Evolutionary conservation across 73 alveolate genomes (phyloP).

Genomic region (Blepharisma stoltei): DNA sequence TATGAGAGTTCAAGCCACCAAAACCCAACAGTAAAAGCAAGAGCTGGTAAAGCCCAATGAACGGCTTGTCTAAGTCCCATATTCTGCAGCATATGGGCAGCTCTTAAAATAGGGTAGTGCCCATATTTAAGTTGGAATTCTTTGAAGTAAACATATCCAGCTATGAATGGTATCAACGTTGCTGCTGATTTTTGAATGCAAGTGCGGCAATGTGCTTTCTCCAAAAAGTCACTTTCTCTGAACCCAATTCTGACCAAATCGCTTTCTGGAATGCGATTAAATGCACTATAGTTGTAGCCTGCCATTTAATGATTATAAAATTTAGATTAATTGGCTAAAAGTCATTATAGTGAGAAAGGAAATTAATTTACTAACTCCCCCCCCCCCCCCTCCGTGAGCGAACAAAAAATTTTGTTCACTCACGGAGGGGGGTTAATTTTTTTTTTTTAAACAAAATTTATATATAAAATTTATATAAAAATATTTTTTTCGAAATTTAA

Average conservation of each 20-base stretch:
- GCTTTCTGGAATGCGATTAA: slow-evolving; percentile 19
- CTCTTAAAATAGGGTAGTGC: slow-evolving; percentile 5
- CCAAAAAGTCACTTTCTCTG: neutral
- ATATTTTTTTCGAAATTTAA: too few relatives aligned
- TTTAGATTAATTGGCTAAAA: too few relatives aligned
- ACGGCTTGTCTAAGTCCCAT: neutral
- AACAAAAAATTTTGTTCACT: too few relatives aligned
- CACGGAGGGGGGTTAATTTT: too few relatives aligned
- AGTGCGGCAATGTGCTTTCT: neutral
- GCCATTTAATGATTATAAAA: neutral
- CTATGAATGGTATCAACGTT: neutral
- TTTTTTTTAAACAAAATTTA: too few relatives aligned
- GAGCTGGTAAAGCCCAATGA: slow-evolving; percentile 5
- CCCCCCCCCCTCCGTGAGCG: too few relatives aligned
- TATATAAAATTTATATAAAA: too few relatives aligned
- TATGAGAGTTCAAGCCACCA: slow-evolving; percentile 26
- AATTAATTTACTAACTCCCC: too few relatives aligned
- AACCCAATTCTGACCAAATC: slow-evolving; percentile 11
- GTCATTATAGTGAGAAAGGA: too few relatives aligned
- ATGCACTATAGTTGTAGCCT: neutral
- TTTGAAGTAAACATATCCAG: slow-evolving; percentile 8
- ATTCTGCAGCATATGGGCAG: neutral
- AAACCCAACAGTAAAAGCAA: slow-evolving; percentile 7
- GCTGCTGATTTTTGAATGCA: slow-evolving; percentile 16
- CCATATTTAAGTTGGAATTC: slow-evolving; percentile 7